Conservation (phyloP, 2,329 filamentous ascomycete species). For the Colletotrichum tropicicola region DNA sequence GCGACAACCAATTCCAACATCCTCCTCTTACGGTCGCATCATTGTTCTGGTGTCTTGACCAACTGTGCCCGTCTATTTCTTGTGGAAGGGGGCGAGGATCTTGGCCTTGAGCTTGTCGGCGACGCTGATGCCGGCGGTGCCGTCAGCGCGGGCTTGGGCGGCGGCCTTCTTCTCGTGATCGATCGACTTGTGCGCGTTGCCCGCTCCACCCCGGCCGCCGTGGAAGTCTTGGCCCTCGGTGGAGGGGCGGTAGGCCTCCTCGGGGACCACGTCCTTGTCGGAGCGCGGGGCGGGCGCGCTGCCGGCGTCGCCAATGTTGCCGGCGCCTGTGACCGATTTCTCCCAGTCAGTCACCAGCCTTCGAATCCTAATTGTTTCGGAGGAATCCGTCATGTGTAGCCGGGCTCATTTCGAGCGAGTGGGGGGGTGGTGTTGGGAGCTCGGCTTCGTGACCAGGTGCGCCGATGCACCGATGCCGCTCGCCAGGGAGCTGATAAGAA, state of each 20-base stretch:
- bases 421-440: neutral
- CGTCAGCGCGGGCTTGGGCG: conserved; percentile 37
- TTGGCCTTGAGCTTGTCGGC: conserved; percentile 68
- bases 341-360: too few relatives aligned
- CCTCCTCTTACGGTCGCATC: neutral
- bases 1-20: neutral
- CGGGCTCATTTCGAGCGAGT: neutral
- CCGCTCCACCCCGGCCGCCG: conserved; percentile 67
- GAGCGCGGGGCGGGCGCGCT: conserved; percentile 48
- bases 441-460: neutral
- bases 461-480: conserved; percentile 1
- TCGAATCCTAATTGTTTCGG: too few relatives aligned
- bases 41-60: neutral
- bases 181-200: conserved; percentile 53
- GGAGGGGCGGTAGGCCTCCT: conserved; percentile 58
- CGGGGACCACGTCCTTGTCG: conserved; percentile 63
- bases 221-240: conserved; percentile 61
- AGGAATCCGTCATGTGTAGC: too few relatives aligned
- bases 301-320: conserved; percentile 65
- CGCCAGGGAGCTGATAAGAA: neutral
- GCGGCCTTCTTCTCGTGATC: conserved; percentile 41
- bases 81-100: conserved; percentile 56
- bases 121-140: conserved; percentile 49
- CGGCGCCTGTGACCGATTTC: conserved; percentile 54
- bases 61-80: conserved; percentile 48